A percentile compares a stretch with the other conserved stretches of the same genome.
Evolutionary conservation across 345 rosid species (phyloP).

Genomic region (Cardiospermum halicacabum): DNA sequence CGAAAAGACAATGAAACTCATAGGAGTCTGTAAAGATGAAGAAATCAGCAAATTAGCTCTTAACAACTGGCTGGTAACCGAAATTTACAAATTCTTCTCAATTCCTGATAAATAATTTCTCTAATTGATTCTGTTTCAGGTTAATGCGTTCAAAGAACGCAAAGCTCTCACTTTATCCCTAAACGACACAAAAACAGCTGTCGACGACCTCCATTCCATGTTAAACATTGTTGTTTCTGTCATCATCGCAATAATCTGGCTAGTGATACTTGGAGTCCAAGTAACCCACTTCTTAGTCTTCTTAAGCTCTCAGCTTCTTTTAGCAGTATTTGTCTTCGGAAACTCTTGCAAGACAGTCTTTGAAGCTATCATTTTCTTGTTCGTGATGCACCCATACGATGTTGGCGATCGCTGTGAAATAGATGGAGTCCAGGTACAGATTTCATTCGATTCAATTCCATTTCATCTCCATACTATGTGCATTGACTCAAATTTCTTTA

Average conservation of each 20-base stretch:
- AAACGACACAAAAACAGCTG: constrained; percentile 49
- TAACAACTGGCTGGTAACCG: constrained; percentile 38
- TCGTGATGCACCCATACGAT: constrained; percentile 50
- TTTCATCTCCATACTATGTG: neutral
- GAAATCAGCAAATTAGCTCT: constrained; percentile 33
- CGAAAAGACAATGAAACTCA: constrained; percentile 18
- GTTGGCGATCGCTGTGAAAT: constrained; percentile 51
- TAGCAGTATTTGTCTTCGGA: constrained; percentile 44
- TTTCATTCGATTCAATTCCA: neutral
- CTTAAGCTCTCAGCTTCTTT: constrained; percentile 44
- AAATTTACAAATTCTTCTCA: neutral
- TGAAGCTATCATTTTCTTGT: constrained; percentile 50
- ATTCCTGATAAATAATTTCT: neutral
- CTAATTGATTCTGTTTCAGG: constrained; percentile 14
- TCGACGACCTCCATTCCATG: constrained; percentile 49
- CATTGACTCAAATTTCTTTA: neutral
- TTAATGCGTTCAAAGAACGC: constrained; percentile 37
- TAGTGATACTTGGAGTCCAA: constrained; percentile 44
- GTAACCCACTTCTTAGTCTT: constrained; percentile 41
- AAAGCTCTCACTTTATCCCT: constrained; percentile 42
- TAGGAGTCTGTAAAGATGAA: constrained; percentile 20
- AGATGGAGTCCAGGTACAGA: constrained; percentile 41
- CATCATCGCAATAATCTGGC: constrained; percentile 36
- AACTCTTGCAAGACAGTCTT: constrained; percentile 47
- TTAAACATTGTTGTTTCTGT: constrained; percentile 31